Conservation (phyloP, 345 rosid species). For the Populus simonii region DNA sequence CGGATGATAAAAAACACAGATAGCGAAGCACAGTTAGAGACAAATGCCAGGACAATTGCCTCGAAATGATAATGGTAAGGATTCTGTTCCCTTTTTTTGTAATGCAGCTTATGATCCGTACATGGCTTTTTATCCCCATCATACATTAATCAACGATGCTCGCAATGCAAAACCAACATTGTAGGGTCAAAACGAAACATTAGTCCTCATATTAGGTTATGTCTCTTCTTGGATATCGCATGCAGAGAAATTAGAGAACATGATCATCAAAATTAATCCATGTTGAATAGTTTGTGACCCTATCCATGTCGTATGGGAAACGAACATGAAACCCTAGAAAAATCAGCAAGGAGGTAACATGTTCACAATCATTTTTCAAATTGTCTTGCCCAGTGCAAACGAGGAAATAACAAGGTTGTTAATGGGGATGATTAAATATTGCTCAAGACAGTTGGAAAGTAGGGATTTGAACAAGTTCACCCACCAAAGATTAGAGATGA, state of each 20-base stretch:
- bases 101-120: slow-evolving; percentile 28
- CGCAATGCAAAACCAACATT: slow-evolving; percentile 36
- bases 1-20: slow-evolving; percentile 18
- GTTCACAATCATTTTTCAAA: slow-evolving; percentile 29
- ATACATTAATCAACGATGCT: slow-evolving; percentile 18
- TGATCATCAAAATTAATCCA: not conserved
- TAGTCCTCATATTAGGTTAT: slow-evolving; percentile 30
- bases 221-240: slow-evolving; percentile 33
- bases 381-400: slow-evolving; percentile 35
- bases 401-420: slow-evolving; percentile 18
- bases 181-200: slow-evolving; percentile 48
- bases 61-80: slow-evolving; percentile 34
- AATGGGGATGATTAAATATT: slow-evolving; percentile 24
- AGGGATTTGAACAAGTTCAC: slow-evolving; percentile 34
- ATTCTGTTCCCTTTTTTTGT: slow-evolving; percentile 50
- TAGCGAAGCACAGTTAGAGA: slow-evolving; percentile 40
- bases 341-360: slow-evolving; percentile 36
- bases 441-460: slow-evolving; percentile 28
- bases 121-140: slow-evolving; percentile 25
- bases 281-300: not conserved
- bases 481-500: slow-evolving; percentile 16
- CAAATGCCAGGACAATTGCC: slow-evolving; percentile 55
- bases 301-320: not conserved
- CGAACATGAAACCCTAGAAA: slow-evolving; percentile 18
- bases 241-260: slow-evolving; percentile 5